These are phyloP conservation scores for Leucocoprinus sp. DNA, from an alignment of 768 basidiomycete species.

Conservation along the genomic window DNA sequence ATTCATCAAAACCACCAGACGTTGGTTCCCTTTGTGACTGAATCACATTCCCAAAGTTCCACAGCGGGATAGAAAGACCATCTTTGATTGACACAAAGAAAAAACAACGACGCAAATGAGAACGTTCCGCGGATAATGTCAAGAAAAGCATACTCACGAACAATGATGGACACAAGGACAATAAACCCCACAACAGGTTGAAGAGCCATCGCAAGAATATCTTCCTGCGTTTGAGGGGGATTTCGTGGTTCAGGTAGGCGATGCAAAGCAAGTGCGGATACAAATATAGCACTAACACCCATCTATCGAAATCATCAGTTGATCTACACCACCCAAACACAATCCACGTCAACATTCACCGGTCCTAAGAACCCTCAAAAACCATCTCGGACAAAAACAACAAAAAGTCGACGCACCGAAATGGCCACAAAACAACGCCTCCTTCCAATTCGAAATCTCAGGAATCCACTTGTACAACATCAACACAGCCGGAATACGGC, in stretches of 20 bases:
- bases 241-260: slow-evolving; percentile 47
- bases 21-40: too few relatives aligned
- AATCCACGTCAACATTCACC: neutral
- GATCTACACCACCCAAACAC: neutral
- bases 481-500: slow-evolving; percentile 76
- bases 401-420: slow-evolving; percentile 49
- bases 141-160: slow-evolving; percentile 45
- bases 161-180: slow-evolving; percentile 79
- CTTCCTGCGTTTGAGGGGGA: slow-evolving; percentile 61
- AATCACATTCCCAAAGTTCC: too few relatives aligned
- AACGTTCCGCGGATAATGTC: too few relatives aligned
- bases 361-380: neutral
- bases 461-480: slow-evolving; percentile 78
- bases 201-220: slow-evolving; percentile 62
- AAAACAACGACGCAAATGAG: neutral
- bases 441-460: slow-evolving; percentile 76
- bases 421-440: slow-evolving; percentile 89
- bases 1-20: too few relatives aligned
- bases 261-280: slow-evolving; percentile 64
- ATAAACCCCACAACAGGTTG: slow-evolving; percentile 85
- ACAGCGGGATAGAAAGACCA: slow-evolving; percentile 64
- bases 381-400: neutral
- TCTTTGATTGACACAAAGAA: slow-evolving; percentile 28
- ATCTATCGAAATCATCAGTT: slow-evolving; percentile 52
- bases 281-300: slow-evolving; percentile 90